phyloP scores from a whole-genome alignment of 805 yeast species.

The Metschnikowia dekortorum region DNA sequence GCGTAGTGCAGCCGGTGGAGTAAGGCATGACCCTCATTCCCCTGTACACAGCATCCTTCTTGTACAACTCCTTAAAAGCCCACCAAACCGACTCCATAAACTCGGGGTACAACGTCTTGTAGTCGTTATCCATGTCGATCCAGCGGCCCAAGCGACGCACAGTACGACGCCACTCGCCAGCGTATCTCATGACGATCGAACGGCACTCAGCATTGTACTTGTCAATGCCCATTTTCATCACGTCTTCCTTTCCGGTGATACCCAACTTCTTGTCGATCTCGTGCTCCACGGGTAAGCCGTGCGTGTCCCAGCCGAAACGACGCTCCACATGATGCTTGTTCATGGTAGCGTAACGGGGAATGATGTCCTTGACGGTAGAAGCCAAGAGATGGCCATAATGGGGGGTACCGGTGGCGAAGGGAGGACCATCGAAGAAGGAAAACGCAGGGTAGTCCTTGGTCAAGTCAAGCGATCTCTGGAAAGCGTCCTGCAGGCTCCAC shows the following conservation, averaged over 20 bases:
- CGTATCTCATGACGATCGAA: constrained; percentile 95
- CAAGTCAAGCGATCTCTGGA: constrained; percentile 76
- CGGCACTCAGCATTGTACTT: constrained; percentile 94
- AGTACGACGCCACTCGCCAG: constrained; percentile 90
- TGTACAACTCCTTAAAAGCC: constrained; percentile 87
- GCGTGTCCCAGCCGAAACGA: constrained; percentile 99
- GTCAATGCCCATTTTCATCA: constrained; percentile 87
- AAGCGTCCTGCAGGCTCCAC: constrained; percentile 95
- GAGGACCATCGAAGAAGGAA: constrained; percentile 97
- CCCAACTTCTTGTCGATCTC: constrained; percentile 97
- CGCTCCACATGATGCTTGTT: constrained; percentile 94
- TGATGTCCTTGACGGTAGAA: constrained; percentile 94
- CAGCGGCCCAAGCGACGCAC: constrained; percentile 96
- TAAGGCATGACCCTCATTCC: constrained; percentile 99
- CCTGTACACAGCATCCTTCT: constrained; percentile 85
- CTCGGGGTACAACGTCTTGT: constrained; percentile 90
- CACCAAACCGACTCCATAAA: constrained; percentile 99
- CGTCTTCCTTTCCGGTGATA: constrained; percentile 90
- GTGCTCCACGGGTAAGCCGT: constrained; percentile 97
- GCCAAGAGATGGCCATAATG: constrained; percentile 98
- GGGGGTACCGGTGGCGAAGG: constrained; percentile 99
- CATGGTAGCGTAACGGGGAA: constrained; percentile 97
- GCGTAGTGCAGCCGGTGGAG: constrained; percentile 95
- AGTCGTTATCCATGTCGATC: constrained; percentile 98
- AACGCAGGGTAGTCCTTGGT: constrained; percentile 84